Conservation (phyloP, 2,329 filamentous ascomycete species). For the Claviceps digitariae region DNA sequence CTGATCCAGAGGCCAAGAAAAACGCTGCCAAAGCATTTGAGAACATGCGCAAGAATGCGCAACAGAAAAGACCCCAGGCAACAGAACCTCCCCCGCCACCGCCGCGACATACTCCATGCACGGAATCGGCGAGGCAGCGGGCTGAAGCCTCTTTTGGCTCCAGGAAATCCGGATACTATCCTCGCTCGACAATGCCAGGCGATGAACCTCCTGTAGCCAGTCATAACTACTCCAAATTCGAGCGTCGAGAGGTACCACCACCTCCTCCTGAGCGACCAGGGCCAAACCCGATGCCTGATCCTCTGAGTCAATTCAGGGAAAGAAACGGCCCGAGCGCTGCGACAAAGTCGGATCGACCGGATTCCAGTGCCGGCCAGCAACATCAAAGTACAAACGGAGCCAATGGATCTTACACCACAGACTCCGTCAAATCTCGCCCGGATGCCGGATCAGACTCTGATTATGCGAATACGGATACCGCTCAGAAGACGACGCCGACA, state of each 20-base stretch:
- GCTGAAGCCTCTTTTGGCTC: slow-evolving; percentile 41
- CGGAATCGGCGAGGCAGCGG: slow-evolving; percentile 39
- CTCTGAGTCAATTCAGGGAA: slow-evolving; percentile 32
- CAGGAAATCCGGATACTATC: slow-evolving; percentile 35
- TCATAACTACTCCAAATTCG: slow-evolving; percentile 31
- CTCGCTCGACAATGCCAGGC: slow-evolving; percentile 31
- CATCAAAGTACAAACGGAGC: background rate
- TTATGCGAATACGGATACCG: background rate
- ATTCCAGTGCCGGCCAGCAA: background rate
- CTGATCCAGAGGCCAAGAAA: slow-evolving; percentile 24
- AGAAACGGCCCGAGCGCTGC: slow-evolving; percentile 21
- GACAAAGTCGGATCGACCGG: slow-evolving; percentile 8
- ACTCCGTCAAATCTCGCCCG: slow-evolving; percentile 4
- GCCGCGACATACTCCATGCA: slow-evolving; percentile 30
- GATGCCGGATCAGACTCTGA: background rate
- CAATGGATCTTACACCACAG: background rate
- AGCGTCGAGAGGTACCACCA: slow-evolving; percentile 9
- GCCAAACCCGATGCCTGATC: slow-evolving; percentile 26
- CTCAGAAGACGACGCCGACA: background rate
- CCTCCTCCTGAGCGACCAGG: slow-evolving; percentile 7
- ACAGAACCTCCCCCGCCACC: slow-evolving; percentile 16
- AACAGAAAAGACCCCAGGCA: slow-evolving; percentile 16
- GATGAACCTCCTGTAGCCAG: slow-evolving; percentile 38
- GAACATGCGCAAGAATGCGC: slow-evolving; percentile 26
- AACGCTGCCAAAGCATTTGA: slow-evolving; percentile 29